Base-by-base conservation (phyloP, 73 alveolate species). In the Paramecium bursaria region DNA sequence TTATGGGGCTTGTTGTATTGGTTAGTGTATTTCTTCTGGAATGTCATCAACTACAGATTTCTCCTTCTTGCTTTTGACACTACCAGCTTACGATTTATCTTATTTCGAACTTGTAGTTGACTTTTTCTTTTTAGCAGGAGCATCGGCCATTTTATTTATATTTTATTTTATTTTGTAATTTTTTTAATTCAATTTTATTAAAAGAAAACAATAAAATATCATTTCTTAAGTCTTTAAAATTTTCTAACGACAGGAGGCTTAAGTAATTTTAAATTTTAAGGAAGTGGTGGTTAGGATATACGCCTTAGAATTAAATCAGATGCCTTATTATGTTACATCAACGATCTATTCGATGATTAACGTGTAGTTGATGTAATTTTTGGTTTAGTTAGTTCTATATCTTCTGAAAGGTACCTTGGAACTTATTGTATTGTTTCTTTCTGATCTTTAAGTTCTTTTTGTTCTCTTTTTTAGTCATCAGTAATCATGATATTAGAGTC, bases 61-160 rank as follows among this genome's bases (percentile, higher is more conserved):
- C 29, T 75, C 74, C 55, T 75, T 75, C 21, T 51, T 75, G 3
- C 50, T 47, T 30, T 75, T 75, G 22, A 55, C 74, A 52, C 88
- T 75, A 29, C 77, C 48, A 6, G 88, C 48, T 50, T 75, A 5
- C 7, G 73, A 50, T 50, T 75, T 75, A 27, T 75, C 88, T 75
- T 75, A 57, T 57, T 57, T 57, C 33, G 11, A 39, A 7, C 11
- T 5, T 39, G 49, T 39, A 39, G 49, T 5, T 39, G 76, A 29
- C 31, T 57, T n/a, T n/a, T n/a, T n/a, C n/a, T n/a, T n/a, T n/a
- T n/a, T n/a, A n/a, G n/a, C n/a, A n/a, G n/a, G n/a, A n/a, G n/a
- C n/a, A n/a, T n/a, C n/a, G n/a, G n/a, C n/a, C n/a, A n/a, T n/a
- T n/a, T n/a, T n/a, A n/a, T n/a, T n/a, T n/a, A n/a, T n/a, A n/a